A percentile compares a stretch with the other conserved stretches of the same genome.
Evolutionary conservation across 2,329 filamentous ascomycete genomes (phyloP).

Genomic region (Ascocoryne sarcoides): DNA sequence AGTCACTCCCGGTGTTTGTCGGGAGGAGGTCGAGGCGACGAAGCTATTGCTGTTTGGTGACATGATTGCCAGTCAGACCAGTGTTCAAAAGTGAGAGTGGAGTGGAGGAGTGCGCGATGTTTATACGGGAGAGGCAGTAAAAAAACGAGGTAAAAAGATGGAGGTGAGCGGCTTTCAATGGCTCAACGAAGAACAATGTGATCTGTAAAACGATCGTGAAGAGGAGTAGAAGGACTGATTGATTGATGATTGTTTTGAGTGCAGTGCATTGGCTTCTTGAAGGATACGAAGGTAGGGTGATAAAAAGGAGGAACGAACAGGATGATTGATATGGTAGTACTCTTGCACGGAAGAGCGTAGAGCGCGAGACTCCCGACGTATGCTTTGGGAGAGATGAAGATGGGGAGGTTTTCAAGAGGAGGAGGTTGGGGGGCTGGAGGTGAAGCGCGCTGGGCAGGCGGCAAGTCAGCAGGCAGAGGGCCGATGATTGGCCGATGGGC

Average conservation of each 20-base stretch:
- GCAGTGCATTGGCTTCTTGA: slow-evolving; percentile 8
- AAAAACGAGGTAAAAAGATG: slow-evolving; percentile 15
- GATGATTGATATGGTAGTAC: slow-evolving; percentile 21
- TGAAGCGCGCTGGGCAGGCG: neutral
- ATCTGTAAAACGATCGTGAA: slow-evolving; percentile 23
- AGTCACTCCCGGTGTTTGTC: slow-evolving; percentile 26
- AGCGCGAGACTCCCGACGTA: neutral
- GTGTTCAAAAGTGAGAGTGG: slow-evolving; percentile 22
- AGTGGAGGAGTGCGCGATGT: slow-evolving; percentile 7
- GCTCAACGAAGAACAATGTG: slow-evolving; percentile 16
- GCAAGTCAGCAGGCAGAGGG: neutral
- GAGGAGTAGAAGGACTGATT: slow-evolving; percentile 18
- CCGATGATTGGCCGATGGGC: neutral
- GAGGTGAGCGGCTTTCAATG: slow-evolving; percentile 15
- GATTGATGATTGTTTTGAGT: slow-evolving; percentile 13
- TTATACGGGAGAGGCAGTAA: slow-evolving; percentile 3
- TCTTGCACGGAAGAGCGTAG: neutral
- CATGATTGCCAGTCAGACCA: slow-evolving; percentile 32
- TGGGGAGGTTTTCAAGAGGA: neutral
- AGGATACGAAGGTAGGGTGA: slow-evolving; percentile 20
- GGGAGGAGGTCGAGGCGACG: slow-evolving; percentile 16
- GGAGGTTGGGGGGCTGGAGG: slow-evolving; percentile 2
- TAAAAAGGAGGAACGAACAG: slow-evolving; percentile 28
- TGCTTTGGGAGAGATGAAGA: too few species aligned
- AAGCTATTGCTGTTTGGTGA: slow-evolving; percentile 29